Conservation (phyloP, 805 yeast genomes). For the Metschnikowia drakensbergensis region DNA sequence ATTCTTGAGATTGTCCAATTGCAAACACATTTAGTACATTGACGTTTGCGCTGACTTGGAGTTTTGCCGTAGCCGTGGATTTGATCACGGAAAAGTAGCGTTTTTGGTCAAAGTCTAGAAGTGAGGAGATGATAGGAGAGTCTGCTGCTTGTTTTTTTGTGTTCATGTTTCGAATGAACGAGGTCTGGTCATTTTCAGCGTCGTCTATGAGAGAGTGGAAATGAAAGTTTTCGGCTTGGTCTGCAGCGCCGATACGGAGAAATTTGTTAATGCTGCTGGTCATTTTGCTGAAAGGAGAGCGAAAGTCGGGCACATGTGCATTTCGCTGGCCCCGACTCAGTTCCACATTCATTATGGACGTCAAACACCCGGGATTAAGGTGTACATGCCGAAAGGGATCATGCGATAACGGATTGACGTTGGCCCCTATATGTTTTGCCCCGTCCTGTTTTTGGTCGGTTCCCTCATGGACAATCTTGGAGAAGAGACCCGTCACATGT, state of each 20-base stretch:
- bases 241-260: slow-evolving; percentile 16
- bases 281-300: slow-evolving; percentile 32
- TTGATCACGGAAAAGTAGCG: slow-evolving; percentile 26
- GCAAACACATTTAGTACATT: slow-evolving; percentile 47
- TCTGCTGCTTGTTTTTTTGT: slow-evolving; percentile 5
- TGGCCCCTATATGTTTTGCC: slow-evolving; percentile 48
- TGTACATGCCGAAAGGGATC: slow-evolving; percentile 53
- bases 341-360: slow-evolving; percentile 16
- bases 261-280: slow-evolving; percentile 31
- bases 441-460: slow-evolving; percentile 39
- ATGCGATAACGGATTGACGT: slow-evolving; percentile 48
- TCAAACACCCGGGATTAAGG: slow-evolving; percentile 52
- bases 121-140: slow-evolving; percentile 16
- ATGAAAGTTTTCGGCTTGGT: neutral
- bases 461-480: slow-evolving; percentile 30
- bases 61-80: slow-evolving; percentile 26
- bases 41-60: slow-evolving; percentile 47
- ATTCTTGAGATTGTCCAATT: slow-evolving; percentile 27
- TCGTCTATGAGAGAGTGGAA: slow-evolving; percentile 7
- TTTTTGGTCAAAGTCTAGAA: slow-evolving; percentile 33
- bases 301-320: slow-evolving; percentile 9
- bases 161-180: neutral
- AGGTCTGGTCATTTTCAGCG: neutral
- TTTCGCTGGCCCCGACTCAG: slow-evolving; percentile 5
- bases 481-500: slow-evolving; percentile 43